Base-by-base conservation (phyloP, 2,329 filamentous ascomycete genomes). In the Colletotrichum tamarilloi region DNA sequence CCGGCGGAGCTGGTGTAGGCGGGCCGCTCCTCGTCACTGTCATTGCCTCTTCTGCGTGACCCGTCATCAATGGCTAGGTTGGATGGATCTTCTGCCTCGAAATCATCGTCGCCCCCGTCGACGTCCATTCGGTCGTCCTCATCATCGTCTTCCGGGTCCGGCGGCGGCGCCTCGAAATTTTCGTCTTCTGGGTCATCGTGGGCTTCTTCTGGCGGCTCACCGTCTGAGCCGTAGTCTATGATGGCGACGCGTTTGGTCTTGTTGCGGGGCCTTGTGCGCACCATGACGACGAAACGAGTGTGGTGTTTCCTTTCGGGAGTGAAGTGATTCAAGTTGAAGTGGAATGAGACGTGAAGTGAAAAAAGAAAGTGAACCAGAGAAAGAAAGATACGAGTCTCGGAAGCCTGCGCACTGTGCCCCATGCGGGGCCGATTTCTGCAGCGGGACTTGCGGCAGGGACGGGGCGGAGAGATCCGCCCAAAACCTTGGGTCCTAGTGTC, bases 71-170 rank as follows among this genome's bases (percentile, higher is more conserved):
- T 68, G 35, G 78, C 78, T 0, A 79, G 76, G 0, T 77, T 81
- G 24, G 79, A 76, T 38, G 81, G 82, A 67, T 80, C 80, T 26
- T 78, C 76, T 5, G 77, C 75, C n/a, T 76, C 79, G 9, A 77
- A 74, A n/a, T 79, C 78, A 32, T 81, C 76, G 57, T 82, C 80
- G 38, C 82, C 81, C 11, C 79, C 77, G 19, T 76, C 77, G 16
- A 78, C 77, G 19, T 75, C 78, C 26, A 81, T 78, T 35, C 75
- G 77, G 24, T 77, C 77, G 26, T 78, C 32, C 32, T 35, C 78
- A 53, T 79, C 79, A 32, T 79, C 79, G n/a, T 80, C 80, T 4
- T 76, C 75, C 7, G 75, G 76, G 46, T 73, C 77, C 2, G 70
- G 74, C 16, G 70, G 72, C 38, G 67, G 71, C 64, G 75, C 75